Evolutionary conservation across 2,329 filamentous ascomycete genomes (phyloP).

Genomic region (Laburnicola sp.): DNA sequence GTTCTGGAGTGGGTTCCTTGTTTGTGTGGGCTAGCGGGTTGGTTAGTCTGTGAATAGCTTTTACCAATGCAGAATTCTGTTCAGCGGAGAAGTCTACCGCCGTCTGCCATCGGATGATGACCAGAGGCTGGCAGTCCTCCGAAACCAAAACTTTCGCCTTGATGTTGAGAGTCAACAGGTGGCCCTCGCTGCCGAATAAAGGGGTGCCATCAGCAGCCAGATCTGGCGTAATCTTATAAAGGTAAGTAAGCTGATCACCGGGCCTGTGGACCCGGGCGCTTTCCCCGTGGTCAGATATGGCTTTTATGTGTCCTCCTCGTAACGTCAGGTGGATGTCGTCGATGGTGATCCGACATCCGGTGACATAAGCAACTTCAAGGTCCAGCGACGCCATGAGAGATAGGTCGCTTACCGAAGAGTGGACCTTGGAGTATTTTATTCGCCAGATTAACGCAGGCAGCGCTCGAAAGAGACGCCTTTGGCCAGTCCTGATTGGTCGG

Average conservation of each 20-base stretch:
- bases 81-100: conserved; percentile 66
- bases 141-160: conserved; percentile 62
- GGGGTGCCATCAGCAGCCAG: conserved; percentile 51
- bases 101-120: conserved; percentile 70
- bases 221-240: conserved; percentile 64
- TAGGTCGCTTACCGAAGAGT: conserved; percentile 54
- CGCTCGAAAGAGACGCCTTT: conserved; percentile 65
- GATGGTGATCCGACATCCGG: conserved; percentile 67
- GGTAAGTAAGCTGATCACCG: conserved; percentile 74
- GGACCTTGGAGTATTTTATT: conserved; percentile 70
- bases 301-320: conserved; percentile 61
- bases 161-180: conserved; percentile 61
- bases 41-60: conserved; percentile 36
- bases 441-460: conserved; percentile 72
- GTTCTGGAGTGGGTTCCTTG: too few species aligned
- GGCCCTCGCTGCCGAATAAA: conserved; percentile 47
- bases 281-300: conserved; percentile 52
- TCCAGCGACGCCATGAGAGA: conserved; percentile 72
- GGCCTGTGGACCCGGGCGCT: conserved; percentile 64
- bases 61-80: conserved; percentile 47
- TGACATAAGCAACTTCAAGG: conserved; percentile 71
- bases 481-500: conserved; percentile 66
- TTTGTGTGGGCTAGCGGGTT: conserved; percentile 11
- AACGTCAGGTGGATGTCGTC: conserved; percentile 62
- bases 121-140: conserved; percentile 60